Evolutionary conservation across 108 stramenopile genomes (phyloP).

Genomic region (Cyclostephanos invisitatus): DNA sequence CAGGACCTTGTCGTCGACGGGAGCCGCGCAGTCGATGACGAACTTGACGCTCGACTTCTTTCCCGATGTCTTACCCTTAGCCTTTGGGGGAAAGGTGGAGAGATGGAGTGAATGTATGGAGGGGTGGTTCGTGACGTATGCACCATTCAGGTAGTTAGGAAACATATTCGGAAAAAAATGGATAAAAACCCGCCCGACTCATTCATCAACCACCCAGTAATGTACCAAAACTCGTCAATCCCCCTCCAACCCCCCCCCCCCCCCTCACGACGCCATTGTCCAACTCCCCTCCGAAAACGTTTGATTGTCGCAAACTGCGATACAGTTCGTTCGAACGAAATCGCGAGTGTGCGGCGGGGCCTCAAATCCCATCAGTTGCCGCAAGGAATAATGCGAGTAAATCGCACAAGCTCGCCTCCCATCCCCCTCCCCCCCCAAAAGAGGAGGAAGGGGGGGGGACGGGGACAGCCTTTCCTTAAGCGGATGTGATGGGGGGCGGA

Average conservation of each 20-base stretch:
- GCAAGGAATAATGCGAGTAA: conserved; percentile 49
- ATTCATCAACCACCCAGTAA: neutral
- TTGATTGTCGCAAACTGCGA: conserved; percentile 32
- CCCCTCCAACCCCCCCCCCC: neutral
- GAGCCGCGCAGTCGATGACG: conserved; percentile 96
- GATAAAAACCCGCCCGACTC: neutral
- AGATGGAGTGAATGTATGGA: neutral
- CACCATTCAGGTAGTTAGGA: neutral
- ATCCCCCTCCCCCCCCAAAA: conserved; percentile 5
- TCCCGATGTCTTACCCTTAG: conserved; percentile 57
- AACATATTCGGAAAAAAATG: no score
- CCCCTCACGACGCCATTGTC: neutral
- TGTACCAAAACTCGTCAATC: neutral
- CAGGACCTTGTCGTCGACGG: conserved; percentile 98
- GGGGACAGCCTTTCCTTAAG: conserved; percentile 55
- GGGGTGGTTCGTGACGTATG: neutral
- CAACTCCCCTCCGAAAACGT: neutral
- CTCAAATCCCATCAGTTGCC: conserved; percentile 40
- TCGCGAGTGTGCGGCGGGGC: conserved; percentile 28
- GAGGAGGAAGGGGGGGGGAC: no score
- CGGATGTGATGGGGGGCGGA: conserved; percentile 57
- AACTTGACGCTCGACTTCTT: conserved; percentile 96
- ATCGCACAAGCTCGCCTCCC: conserved; percentile 52
- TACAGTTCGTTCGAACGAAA: no score
- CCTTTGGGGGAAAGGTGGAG: conserved; percentile 43